A percentile compares a stretch with the other conserved stretches of the same genome.
phyloP scores from a whole-genome alignment of 163 green algal species.

The Scenedesmus sp. region DNA sequence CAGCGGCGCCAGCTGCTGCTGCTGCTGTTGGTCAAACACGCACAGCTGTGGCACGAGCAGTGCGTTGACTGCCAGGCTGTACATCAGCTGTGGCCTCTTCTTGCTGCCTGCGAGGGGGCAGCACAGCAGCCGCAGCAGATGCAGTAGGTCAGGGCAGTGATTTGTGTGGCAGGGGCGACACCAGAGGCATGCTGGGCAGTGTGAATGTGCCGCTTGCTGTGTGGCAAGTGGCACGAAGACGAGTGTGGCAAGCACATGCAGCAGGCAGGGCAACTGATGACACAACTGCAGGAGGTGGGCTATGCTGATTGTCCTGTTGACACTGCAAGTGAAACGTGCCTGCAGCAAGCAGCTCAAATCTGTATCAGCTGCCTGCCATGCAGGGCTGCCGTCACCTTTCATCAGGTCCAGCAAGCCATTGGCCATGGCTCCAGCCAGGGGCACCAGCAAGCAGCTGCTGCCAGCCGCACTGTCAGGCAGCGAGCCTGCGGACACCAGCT shows the following conservation, averaged over 20 bases:
- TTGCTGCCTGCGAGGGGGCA: conserved; percentile 24
- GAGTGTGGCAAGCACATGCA: not conserved
- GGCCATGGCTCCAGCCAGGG: not conserved
- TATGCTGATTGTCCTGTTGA: not conserved
- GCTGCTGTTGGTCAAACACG: conserved; percentile 4
- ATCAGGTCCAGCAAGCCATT: conserved; percentile 8
- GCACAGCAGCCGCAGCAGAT: not conserved
- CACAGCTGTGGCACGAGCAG: conserved; percentile 36
- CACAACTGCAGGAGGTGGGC: too few species aligned
- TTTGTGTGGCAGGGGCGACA: too few species aligned
- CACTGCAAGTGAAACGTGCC: not conserved
- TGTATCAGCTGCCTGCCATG: not conserved
- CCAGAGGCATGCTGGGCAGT: too few species aligned
- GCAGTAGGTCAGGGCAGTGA: too few species aligned
- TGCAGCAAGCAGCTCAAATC: not conserved
- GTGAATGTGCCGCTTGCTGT: not conserved
- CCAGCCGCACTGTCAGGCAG: not conserved
- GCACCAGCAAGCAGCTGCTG: not conserved
- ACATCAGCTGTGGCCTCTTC: conserved; percentile 41
- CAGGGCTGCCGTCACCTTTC: not conserved
- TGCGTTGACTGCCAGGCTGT: not conserved
- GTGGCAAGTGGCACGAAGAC: not conserved
- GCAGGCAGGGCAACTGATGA: not conserved
- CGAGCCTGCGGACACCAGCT: not conserved
- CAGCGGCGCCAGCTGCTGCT: conserved; percentile 9